Evolutionary conservation across 257 asterid species (phyloP), one percentile per base, ranked within the genome.

Genomic region (Solanum verrucosum): DNA sequence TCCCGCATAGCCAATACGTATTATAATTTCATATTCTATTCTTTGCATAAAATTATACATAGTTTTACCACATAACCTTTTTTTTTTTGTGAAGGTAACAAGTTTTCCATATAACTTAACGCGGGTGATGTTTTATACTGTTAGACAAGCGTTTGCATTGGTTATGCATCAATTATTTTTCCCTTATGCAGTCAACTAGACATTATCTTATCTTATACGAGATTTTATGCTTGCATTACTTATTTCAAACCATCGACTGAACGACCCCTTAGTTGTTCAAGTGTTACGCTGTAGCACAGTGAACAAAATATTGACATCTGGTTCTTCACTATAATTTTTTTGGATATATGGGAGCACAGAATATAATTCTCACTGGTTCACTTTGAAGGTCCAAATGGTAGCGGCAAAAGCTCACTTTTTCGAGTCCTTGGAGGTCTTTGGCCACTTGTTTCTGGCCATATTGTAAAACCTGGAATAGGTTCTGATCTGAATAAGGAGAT

Each of bases 391-490:
- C 99, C 99, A 86, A 97, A 97, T 90, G 99, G 99, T 90, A 97
- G 99, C 90, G 99, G 99, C 87, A 97, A 97, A 94, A 97, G 99
- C 91, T 97, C 99, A 49, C 99, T 97, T 84, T 97, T 97, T 91
- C 96, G 99, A 88, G 99, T 97, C 85, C 88, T 97, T 91, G 99
- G 99, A 73, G 99, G 99, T 81, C 98, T 97, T 89, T 97, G 99
- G 99, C 99, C 99, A 23, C 93, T 97, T 72, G 97, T 97, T 78
- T 92, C 99, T 59, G 99, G 99, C 87, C 96, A 96, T 87, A 97
- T 97, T 73, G 96, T 91, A 87, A 97, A 97, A 87, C 99, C 99
- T 93, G 99, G 99, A 88, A 83, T 97, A 91, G 99, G 99, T 90
- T 97, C 99, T 89, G 99, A 97, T 92, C 95, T 97, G 87, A 97